A percentile compares a stretch with the other conserved stretches of the same genome.
Conservation (phyloP, 2,329 filamentous ascomycete genomes). For the Ophioceras dolichostomum region DNA sequence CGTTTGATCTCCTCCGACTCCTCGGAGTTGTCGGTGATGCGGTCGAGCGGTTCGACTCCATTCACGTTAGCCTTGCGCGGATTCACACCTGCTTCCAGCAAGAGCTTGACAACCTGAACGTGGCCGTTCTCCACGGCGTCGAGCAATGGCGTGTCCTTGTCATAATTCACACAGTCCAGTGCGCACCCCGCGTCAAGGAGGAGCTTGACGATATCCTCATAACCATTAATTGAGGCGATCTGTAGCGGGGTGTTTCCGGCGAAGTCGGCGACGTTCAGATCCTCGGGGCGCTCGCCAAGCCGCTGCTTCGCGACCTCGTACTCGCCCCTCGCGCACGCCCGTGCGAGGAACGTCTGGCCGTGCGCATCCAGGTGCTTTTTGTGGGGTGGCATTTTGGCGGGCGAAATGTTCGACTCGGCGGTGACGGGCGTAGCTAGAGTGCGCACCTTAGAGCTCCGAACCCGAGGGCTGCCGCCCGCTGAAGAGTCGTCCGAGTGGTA, state of each 20-base stretch:
- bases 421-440: slow-evolving; percentile 42
- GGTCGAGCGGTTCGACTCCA: slow-evolving; percentile 81
- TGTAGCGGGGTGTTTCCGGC: slow-evolving; percentile 95
- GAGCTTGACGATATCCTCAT: slow-evolving; percentile 75
- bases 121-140: slow-evolving; percentile 96
- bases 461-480: slow-evolving; percentile 45
- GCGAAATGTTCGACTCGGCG: slow-evolving; percentile 49
- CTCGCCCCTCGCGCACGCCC: slow-evolving; percentile 78
- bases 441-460: slow-evolving; percentile 44
- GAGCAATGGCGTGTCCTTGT: slow-evolving; percentile 85
- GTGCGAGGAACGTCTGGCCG: slow-evolving; percentile 80
- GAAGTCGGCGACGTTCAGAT: slow-evolving; percentile 82
- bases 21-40: slow-evolving; percentile 63
- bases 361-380: slow-evolving; percentile 89
- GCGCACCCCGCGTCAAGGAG: slow-evolving; percentile 76
- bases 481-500: slow-evolving; percentile 59
- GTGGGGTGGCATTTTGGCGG: slow-evolving; percentile 56
- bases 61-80: slow-evolving; percentile 85
- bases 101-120: slow-evolving; percentile 70
- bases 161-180: slow-evolving; percentile 65
- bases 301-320: slow-evolving; percentile 66
- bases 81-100: slow-evolving; percentile 81
- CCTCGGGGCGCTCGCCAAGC: slow-evolving; percentile 68
- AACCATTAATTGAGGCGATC: slow-evolving; percentile 80
- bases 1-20: slow-evolving; percentile 69